Evolutionary conservation across 768 basidiomycete genomes (phyloP).

Genomic region (Leucogyrophana mollusca): DNA sequence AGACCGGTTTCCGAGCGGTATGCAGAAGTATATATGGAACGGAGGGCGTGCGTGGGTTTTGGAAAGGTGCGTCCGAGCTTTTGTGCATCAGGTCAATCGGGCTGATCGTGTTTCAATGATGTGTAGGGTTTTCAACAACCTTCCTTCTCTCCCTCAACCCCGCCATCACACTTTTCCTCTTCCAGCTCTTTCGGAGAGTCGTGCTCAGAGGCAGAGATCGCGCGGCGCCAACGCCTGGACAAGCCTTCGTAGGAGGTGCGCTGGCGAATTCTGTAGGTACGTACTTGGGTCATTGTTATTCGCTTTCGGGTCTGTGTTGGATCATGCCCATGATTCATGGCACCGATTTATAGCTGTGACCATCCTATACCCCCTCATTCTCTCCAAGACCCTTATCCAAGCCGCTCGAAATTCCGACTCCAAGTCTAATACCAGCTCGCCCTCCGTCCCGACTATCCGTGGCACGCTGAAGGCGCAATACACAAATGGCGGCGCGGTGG

Average conservation of each 20-base stretch:
- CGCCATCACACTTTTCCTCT: slow-evolving; percentile 53
- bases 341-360: slow-evolving; percentile 37
- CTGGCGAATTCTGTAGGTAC: slow-evolving; percentile 51
- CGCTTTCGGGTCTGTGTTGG: neutral
- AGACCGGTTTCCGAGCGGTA: slow-evolving; percentile 21
- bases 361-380: slow-evolving; percentile 55
- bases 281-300: neutral
- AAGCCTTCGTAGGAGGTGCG: slow-evolving; percentile 58
- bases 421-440: slow-evolving; percentile 14
- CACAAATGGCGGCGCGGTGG: slow-evolving; percentile 26
- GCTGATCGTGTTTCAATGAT: neutral
- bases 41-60: slow-evolving; percentile 52
- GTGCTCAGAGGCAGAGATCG: slow-evolving; percentile 22
- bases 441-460: slow-evolving; percentile 5
- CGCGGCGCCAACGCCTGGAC: slow-evolving; percentile 35
- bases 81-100: neutral
- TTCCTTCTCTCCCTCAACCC: slow-evolving; percentile 54
- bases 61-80: slow-evolving; percentile 41
- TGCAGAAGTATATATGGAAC: slow-evolving; percentile 44
- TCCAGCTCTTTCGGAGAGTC: slow-evolving; percentile 48
- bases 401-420: slow-evolving; percentile 33
- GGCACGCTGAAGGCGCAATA: slow-evolving; percentile 15
- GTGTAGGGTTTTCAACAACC: slow-evolving; percentile 48
- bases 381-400: slow-evolving; percentile 57
- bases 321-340: neutral